phyloP scores from a whole-genome alignment of 305 asterid species.

The Rubia peregrina region DNA sequence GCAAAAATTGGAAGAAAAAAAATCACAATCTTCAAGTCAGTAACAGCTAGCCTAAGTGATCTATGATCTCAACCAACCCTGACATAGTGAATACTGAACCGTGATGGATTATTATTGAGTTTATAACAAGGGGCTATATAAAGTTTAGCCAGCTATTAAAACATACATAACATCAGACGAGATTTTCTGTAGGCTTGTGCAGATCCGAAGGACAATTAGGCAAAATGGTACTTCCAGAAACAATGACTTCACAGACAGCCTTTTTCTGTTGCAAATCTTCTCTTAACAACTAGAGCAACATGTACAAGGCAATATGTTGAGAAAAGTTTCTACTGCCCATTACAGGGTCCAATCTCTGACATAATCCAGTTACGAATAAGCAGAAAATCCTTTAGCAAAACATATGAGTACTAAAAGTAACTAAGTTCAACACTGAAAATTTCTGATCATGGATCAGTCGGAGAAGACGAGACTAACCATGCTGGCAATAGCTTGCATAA shows the following conservation, averaged over 20 bases:
- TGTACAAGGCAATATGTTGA: background rate
- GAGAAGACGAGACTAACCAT: slow-evolving; percentile 46
- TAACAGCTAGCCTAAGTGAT: background rate
- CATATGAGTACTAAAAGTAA: background rate
- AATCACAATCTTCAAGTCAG: background rate
- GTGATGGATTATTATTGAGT: background rate
- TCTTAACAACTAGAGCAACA: background rate
- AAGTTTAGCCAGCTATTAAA: background rate
- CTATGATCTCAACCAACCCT: background rate
- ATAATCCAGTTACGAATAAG: background rate
- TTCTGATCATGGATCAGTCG: background rate
- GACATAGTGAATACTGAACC: background rate
- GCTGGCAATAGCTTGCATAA: slow-evolving; percentile 88
- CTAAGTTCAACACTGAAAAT: background rate
- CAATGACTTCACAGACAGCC: background rate
- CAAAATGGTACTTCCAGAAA: background rate
- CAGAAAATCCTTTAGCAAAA: background rate
- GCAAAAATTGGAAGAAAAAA: background rate
- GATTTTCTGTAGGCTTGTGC: background rate
- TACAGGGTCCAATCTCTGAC: background rate
- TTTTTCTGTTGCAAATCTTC: background rate
- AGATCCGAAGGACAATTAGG: background rate
- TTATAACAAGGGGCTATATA: background rate
- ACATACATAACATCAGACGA: background rate
- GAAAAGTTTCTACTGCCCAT: background rate